Conservation (phyloP, 305 asterid genomes). For the Rubia tinctorum region DNA sequence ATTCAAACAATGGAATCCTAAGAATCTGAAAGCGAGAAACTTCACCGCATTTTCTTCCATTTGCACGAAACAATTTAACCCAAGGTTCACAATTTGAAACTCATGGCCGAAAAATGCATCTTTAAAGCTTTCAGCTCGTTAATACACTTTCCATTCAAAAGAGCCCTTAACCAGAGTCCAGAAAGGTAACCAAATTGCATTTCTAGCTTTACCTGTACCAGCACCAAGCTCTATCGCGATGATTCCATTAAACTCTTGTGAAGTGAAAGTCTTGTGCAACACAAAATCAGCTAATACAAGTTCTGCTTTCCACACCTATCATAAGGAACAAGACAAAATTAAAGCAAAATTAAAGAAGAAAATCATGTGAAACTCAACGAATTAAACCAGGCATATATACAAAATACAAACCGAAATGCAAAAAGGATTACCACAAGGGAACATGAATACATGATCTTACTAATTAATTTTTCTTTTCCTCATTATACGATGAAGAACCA, state of each 20-base stretch:
- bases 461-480: not conserved
- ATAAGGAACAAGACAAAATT: slow-evolving; percentile 6
- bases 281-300: slow-evolving; percentile 82
- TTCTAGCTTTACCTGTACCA: slow-evolving; percentile 64
- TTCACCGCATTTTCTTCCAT: not conserved
- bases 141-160: not conserved
- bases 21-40: slow-evolving; percentile 7
- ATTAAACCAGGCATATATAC: not conserved
- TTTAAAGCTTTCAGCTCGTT: not conserved
- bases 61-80: not conserved
- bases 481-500: not conserved
- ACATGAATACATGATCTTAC: not conserved
- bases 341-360: slow-evolving; percentile 5
- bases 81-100: not conserved
- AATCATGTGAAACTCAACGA: not conserved
- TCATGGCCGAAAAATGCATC: not conserved
- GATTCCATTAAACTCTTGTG: slow-evolving; percentile 54
- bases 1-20: not conserved
- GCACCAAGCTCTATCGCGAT: slow-evolving; percentile 91
- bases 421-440: too few relatives aligned
- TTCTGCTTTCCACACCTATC: slow-evolving; percentile 93
- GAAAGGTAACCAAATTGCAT: not conserved
- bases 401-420: too few relatives aligned
- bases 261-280: slow-evolving; percentile 58
- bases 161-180: not conserved